Evolutionary conservation across 192 early-diverging fungal genomes (phyloP), one percentile per base, ranked within the genome.

Genomic region (Coemansia sp.): DNA sequence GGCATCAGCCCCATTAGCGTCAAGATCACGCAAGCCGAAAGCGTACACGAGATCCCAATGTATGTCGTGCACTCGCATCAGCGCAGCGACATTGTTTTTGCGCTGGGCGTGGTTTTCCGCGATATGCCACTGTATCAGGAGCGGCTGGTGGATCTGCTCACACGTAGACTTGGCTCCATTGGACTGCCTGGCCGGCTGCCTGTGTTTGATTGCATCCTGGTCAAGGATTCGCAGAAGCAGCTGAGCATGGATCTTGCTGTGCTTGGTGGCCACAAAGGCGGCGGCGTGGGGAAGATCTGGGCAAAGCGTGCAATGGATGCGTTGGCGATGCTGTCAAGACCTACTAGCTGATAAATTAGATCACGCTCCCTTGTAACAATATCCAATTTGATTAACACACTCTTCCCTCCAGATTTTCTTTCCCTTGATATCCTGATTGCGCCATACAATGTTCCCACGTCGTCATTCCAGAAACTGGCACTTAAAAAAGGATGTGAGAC

Each of bases 171-270:
- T 2, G 39, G 31, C 12, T 59, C 64, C 13, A 31, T 67, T 7
- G 21, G 20, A 13, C 16, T 67, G 56, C 61, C 64, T 2, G 64
- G 56, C 3, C 21, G 75, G 2, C 20, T 71, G 43, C 71, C 68
- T 0, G 72, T 80, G 30, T 74, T 80, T 68, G 77, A 80, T 49
- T 75, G 68, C 29, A 59, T 80, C 18, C n/a, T 80, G 58, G 72
- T 80, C 21, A 43, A 68, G 46, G 68, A 80, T 23, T 34, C 21
- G 34, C 20, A 5, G 1, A 60, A 62, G 37, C 61, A 68, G 51
- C 37, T 79, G 0, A 57, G 33, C 4, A 23, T 10, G 7, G 64
- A 74, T 18, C 12, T 65, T 8, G 26, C 28, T 18, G 28, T 2
- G 7, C 37, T 62, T n/a, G 45, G 31, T 13, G 33, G 45, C 9